phyloP scores from a whole-genome alignment of 2,329 filamentous ascomycete genomes.

The Cladosporium sp. region DNA sequence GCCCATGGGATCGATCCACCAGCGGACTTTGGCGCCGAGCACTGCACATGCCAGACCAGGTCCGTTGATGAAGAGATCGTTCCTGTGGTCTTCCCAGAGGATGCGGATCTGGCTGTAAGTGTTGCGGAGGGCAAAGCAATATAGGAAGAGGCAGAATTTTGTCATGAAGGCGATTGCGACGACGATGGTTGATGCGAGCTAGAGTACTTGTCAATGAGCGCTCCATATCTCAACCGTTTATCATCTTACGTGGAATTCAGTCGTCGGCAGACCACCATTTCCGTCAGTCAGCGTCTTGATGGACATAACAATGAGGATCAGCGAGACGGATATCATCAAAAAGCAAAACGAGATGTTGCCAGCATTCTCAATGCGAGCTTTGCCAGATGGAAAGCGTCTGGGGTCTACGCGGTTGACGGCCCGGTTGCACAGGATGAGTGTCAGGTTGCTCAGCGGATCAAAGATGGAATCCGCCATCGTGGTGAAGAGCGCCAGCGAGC shows the following conservation, averaged over 20 bases:
- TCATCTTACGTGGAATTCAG: constrained; percentile 18
- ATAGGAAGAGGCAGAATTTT: constrained; percentile 80
- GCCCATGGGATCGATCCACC: constrained; percentile 95
- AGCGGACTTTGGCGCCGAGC: constrained; percentile 81
- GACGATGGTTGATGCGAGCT: constrained; percentile 76
- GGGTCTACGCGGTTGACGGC: constrained; percentile 86
- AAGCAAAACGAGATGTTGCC: constrained; percentile 97
- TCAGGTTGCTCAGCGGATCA: constrained; percentile 86
- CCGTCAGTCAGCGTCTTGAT: constrained; percentile 65
- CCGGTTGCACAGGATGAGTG: constrained; percentile 80
- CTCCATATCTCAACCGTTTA: neutral
- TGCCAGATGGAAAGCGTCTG: constrained; percentile 84
- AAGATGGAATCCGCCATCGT: constrained; percentile 97
- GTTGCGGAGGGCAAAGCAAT: constrained; percentile 88
- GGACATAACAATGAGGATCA: constrained; percentile 90
- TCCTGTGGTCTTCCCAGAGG: constrained; percentile 94
- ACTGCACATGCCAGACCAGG: constrained; percentile 81
- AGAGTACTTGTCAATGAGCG: neutral
- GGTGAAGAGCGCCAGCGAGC: constrained; percentile 93
- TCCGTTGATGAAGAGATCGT: constrained; percentile 97
- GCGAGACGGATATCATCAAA: constrained; percentile 87
- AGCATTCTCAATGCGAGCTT: constrained; percentile 89
- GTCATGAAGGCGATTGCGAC: constrained; percentile 81
- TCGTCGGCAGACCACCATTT: constrained; percentile 41
- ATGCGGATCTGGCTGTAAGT: constrained; percentile 90